These are phyloP conservation scores for Pirum gemmata DNA, from an alignment of 78 protist genomes.

Conservation along the genomic window DNA sequence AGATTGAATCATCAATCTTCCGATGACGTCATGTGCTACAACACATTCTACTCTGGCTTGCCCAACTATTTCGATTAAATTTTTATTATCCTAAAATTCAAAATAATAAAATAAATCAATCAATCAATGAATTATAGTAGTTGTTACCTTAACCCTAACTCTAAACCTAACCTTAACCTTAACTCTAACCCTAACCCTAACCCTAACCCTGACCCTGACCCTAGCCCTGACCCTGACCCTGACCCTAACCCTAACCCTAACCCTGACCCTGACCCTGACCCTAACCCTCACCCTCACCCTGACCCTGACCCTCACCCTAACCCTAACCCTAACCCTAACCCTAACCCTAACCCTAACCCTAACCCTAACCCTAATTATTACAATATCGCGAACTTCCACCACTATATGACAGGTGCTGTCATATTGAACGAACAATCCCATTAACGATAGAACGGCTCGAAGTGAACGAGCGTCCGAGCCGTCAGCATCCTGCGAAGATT, in stretches of 20 bases:
- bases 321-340: neutral
- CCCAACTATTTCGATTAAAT: neutral
- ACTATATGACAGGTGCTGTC: neutral
- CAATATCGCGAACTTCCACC: constrained; percentile 15
- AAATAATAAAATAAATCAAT: too few species aligned
- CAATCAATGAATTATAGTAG: too few species aligned
- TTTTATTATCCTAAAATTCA: neutral
- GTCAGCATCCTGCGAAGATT: constrained; percentile 6
- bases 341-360: neutral
- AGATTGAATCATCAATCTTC: constrained; percentile 49
- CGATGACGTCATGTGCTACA: constrained; percentile 54
- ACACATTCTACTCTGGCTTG: neutral
- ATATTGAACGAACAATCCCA: neutral
- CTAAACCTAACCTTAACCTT: too few species aligned
- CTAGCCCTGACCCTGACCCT: too few species aligned
- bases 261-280: too few species aligned
- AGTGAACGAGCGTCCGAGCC: neutral
- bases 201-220: too few species aligned
- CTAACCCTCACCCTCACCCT: too few species aligned
- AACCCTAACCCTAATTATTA: too few species aligned
- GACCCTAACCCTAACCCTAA: too few species aligned
- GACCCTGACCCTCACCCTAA: too few species aligned
- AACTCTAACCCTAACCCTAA: neutral
- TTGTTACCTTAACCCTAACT: too few species aligned
- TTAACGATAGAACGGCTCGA: neutral